These are phyloP conservation scores for Cicer pinnatifidum DNA, from an alignment of 306 rosid genomes.

Conservation along the genomic window DNA sequence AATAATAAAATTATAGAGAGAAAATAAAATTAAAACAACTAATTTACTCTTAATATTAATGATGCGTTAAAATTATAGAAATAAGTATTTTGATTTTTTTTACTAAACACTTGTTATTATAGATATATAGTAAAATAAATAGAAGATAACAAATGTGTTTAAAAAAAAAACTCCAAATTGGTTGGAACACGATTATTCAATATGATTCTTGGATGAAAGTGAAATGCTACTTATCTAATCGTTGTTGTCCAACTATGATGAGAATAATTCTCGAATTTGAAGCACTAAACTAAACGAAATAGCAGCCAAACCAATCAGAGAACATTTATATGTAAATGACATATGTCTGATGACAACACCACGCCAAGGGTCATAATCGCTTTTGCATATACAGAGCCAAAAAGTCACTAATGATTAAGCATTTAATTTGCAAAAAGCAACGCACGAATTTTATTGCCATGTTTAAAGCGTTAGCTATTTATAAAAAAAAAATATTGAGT, in stretches of 20 bases:
- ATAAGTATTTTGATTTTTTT: too few species aligned
- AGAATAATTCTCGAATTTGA: constrained; percentile 21
- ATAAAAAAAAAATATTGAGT: too few species aligned
- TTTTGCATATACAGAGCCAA: background rate
- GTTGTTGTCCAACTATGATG: constrained; percentile 7
- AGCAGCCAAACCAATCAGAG: constrained; percentile 30
- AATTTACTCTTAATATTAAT: too few species aligned
- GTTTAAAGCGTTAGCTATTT: constrained; percentile 5
- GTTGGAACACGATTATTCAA: constrained; percentile 8
- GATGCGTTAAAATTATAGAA: too few species aligned
- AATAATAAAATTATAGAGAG: too few species aligned
- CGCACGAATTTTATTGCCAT: background rate
- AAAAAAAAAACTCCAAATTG: background rate
- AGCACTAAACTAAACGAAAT: background rate
- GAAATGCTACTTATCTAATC: constrained; percentile 21
- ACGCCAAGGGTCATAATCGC: constrained; percentile 36
- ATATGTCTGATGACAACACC: constrained; percentile 26
- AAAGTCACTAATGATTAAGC: constrained; percentile 45
- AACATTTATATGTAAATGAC: constrained; percentile 15
- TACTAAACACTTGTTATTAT: too few species aligned
- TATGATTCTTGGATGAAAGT: background rate
- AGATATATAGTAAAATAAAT: background rate
- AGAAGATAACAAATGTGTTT: background rate
- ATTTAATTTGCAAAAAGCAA: constrained; percentile 24
- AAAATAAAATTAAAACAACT: too few species aligned